Evolutionary conservation across 2,329 filamentous ascomycete genomes (phyloP).

Genomic region (Colletotrichum somersetense): DNA sequence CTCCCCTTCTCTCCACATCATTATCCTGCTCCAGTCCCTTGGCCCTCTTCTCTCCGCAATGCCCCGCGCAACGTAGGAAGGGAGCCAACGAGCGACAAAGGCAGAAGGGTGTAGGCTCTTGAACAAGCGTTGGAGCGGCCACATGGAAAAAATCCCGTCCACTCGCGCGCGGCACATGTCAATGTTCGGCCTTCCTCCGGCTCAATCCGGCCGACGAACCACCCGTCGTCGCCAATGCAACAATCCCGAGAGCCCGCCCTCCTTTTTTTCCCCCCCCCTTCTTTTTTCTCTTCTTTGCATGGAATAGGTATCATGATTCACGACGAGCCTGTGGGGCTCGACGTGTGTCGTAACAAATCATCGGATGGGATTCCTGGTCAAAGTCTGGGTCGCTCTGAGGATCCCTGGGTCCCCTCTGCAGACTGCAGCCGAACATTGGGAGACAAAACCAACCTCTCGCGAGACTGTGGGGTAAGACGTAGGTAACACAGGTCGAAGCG

Average conservation of each 20-base stretch:
- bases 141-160: constrained; percentile 22
- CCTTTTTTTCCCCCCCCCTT: background rate
- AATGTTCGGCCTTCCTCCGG: constrained; percentile 28
- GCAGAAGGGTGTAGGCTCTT: constrained; percentile 7
- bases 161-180: constrained; percentile 22
- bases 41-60: constrained; percentile 26
- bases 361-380: constrained; percentile 11
- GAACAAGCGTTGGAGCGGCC: constrained; percentile 1
- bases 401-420: constrained; percentile 17
- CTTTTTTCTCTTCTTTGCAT: background rate
- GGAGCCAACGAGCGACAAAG: constrained; percentile 25
- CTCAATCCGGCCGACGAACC: constrained; percentile 29
- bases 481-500: constrained; percentile 4
- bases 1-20: constrained; percentile 13
- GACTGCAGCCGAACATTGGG: constrained; percentile 20
- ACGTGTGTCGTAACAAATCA: constrained; percentile 11
- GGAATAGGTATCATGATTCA: background rate
- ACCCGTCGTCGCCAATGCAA: constrained; percentile 11
- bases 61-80: constrained; percentile 27
- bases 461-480: constrained; percentile 20
- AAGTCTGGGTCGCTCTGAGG: constrained; percentile 7
- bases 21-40: constrained; percentile 22
- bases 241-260: constrained; percentile 8
- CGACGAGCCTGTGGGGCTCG: constrained; percentile 22
- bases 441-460: constrained; percentile 19